A percentile compares a stretch with the other conserved stretches of the same genome.
These are phyloP conservation scores for Anthracocystis walkeri DNA, from an alignment of 1,284 basidiomycete species.

Conservation along the genomic window DNA sequence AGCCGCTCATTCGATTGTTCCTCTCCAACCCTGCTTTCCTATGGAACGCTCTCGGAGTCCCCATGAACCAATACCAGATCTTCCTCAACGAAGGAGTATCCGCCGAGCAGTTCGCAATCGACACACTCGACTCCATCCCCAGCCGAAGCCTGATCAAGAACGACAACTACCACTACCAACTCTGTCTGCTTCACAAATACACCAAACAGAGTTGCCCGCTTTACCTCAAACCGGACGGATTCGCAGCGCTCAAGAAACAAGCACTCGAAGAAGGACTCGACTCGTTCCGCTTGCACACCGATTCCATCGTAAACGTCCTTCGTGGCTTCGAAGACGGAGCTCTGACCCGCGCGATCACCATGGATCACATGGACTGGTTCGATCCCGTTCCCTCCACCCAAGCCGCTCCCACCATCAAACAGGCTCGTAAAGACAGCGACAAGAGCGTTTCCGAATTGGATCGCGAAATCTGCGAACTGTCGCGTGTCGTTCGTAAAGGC, in stretches of 20 bases:
- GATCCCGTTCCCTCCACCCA: slow-evolving; percentile 73
- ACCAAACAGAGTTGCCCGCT: slow-evolving; percentile 78
- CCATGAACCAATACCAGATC: slow-evolving; percentile 80
- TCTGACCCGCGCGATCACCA: slow-evolving; percentile 74
- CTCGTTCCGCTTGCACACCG: slow-evolving; percentile 81
- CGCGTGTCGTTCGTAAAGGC: slow-evolving; percentile 75
- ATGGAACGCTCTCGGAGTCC: slow-evolving; percentile 86
- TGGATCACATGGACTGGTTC: slow-evolving; percentile 86
- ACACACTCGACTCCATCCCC: slow-evolving; percentile 68
- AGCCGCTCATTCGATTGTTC: slow-evolving; percentile 75
- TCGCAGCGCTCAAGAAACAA: slow-evolving; percentile 75
- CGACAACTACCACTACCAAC: slow-evolving; percentile 70
- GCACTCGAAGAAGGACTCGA: slow-evolving; percentile 73
- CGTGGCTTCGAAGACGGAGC: slow-evolving; percentile 60
- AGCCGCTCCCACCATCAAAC: slow-evolving; percentile 69
- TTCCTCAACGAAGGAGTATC: slow-evolving; percentile 76
- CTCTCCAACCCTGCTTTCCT: slow-evolving; percentile 75
- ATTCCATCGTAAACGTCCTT: slow-evolving; percentile 80
- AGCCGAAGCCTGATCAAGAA: slow-evolving; percentile 59
- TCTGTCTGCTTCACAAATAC: slow-evolving; percentile 76
- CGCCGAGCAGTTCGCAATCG: slow-evolving; percentile 67
- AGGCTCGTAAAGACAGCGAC: slow-evolving; percentile 70
- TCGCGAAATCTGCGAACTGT: slow-evolving; percentile 77
- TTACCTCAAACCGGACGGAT: slow-evolving; percentile 79
- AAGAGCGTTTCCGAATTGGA: slow-evolving; percentile 73